Conservation (phyloP, 2,329 filamentous ascomycete genomes). For the Phialemonium atrogriseum region DNA sequence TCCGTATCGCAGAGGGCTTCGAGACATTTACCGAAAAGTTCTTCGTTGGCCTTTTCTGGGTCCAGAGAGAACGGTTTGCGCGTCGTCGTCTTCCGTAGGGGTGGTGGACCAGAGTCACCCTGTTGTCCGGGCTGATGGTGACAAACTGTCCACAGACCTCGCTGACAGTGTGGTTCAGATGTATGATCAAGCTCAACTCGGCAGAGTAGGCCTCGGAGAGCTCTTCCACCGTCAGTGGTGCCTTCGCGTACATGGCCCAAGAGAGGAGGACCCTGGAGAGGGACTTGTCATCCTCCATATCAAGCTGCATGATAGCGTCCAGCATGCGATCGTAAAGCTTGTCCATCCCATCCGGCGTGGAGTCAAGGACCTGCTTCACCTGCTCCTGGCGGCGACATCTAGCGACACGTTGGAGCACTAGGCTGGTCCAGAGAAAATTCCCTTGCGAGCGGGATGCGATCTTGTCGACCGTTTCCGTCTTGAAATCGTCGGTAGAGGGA, state of each 20-base stretch:
- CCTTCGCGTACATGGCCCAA: conserved; percentile 13
- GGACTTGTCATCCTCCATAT: conserved; percentile 6
- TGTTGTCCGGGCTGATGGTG: conserved; percentile 7
- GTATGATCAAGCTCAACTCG: conserved; percentile 8
- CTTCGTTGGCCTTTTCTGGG: conserved; percentile 6
- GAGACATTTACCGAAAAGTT: conserved; percentile 11
- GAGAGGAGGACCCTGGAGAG: conserved; percentile 10
- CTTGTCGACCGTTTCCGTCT: conserved; percentile 5
- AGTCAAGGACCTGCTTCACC: conserved; percentile 8
- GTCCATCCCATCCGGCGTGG: conserved; percentile 12
- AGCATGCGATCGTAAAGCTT: conserved; percentile 13
- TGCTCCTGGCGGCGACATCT: conserved; percentile 12
- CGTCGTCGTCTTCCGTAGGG: conserved; percentile 5
- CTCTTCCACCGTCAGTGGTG: conserved; percentile 11
- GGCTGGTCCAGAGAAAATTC: conserved; percentile 14
- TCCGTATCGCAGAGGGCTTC: conserved; percentile 9
- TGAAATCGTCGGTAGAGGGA: conserved; percentile 9
- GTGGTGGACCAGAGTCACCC: conserved; percentile 10
- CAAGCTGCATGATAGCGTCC: conserved; percentile 4
- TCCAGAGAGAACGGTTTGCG: conserved; percentile 6
- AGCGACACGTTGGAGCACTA: conserved; percentile 10
- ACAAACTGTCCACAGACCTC: conserved; percentile 14
- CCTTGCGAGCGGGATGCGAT: conserved; percentile 9
- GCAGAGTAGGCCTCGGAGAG: conserved; percentile 6
- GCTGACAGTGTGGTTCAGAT: conserved; percentile 10